Percentiles rank a stretch among this genome's conserved stretches.
phyloP scores from a whole-genome alignment of 1,284 basidiomycete species.

The Ganoderma lucidum region DNA sequence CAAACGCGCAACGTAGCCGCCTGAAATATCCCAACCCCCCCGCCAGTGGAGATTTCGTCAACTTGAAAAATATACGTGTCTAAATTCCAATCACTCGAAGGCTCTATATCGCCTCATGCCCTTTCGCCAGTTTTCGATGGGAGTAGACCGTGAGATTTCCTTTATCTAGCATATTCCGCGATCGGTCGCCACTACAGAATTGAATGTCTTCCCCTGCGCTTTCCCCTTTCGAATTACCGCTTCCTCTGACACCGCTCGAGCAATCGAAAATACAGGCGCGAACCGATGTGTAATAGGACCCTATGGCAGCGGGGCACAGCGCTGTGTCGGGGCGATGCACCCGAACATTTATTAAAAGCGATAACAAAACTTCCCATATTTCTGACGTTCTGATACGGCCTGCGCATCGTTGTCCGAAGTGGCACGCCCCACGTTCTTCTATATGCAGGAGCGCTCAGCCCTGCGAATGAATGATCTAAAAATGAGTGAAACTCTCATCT shows the following conservation, averaged over 20 bases:
- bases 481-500: background rate
- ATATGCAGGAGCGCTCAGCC: background rate
- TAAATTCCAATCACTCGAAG: too few species aligned
- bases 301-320: slow-evolving; percentile 2
- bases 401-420: background rate
- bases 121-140: too few species aligned
- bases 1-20: background rate
- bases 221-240: slow-evolving; percentile 1
- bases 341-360: background rate
- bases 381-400: slow-evolving; percentile 1
- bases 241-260: background rate
- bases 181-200: background rate
- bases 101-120: too few species aligned
- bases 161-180: background rate
- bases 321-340: slow-evolving; percentile 6
- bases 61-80: too few species aligned
- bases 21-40: background rate
- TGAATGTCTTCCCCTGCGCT: background rate
- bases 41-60: background rate
- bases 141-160: too few species aligned
- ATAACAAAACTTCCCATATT: background rate
- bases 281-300: background rate
- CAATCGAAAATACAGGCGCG: background rate
- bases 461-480: background rate
- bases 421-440: background rate